Conservation (phyloP, 1,284 basidiomycete genomes). For the Heterobasidion annosum region DNA sequence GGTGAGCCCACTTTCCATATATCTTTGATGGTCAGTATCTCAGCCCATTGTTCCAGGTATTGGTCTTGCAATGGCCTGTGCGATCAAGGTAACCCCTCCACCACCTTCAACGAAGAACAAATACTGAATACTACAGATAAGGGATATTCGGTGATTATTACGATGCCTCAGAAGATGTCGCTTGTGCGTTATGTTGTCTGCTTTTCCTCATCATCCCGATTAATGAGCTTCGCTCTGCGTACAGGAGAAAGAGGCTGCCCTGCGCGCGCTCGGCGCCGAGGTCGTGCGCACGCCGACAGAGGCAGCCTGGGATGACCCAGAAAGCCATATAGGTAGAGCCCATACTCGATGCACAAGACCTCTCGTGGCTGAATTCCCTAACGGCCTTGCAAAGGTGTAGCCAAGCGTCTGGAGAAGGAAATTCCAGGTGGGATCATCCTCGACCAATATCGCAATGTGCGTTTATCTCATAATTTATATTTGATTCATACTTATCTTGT, state of each 20-base stretch:
- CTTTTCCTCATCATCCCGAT: background rate
- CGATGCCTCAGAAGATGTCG: constrained; percentile 95
- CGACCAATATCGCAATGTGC: constrained; percentile 80
- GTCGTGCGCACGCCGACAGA: constrained; percentile 93
- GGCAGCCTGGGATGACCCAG: constrained; percentile 77
- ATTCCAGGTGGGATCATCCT: constrained; percentile 87
- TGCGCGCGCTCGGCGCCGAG: constrained; percentile 88
- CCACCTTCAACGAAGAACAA: constrained; percentile 13
- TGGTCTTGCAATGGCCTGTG: constrained; percentile 86
- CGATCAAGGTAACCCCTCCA: constrained; percentile 62
- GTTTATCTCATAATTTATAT: constrained; percentile 15
- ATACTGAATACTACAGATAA: constrained; percentile 78
- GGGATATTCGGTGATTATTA: constrained; percentile 91
- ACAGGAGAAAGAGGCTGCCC: constrained; percentile 88
- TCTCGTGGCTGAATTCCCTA: constrained; percentile 78
- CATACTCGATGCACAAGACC: constrained; percentile 18
- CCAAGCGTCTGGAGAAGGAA: constrained; percentile 65
- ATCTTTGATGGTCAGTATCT: background rate
- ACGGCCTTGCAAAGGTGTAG: constrained; percentile 68
- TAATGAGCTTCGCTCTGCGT: background rate
- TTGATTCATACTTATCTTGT: background rate
- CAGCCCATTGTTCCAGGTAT: constrained; percentile 48
- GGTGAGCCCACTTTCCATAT: constrained; percentile 36
- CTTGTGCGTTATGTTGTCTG: constrained; percentile 31
- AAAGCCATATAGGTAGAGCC: constrained; percentile 83